These are phyloP conservation scores for Botrytis galanthina DNA, from an alignment of 2,329 filamentous ascomycete species.

Conservation along the genomic window DNA sequence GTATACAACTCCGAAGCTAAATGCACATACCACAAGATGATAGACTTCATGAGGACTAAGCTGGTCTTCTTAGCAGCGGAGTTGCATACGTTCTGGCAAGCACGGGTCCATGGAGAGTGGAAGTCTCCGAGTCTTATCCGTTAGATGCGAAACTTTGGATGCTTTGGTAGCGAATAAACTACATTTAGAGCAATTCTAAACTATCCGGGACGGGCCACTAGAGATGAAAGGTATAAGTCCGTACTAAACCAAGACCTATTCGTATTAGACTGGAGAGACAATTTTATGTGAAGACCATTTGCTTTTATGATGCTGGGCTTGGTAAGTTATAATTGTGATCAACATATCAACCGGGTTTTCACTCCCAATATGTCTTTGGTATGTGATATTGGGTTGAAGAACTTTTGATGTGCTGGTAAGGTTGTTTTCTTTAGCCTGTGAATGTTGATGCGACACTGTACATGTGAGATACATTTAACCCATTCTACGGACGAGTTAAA, in stretches of 20 bases:
- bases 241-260: constrained; percentile 1
- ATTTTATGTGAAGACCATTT: not conserved
- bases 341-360: not conserved
- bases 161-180: not conserved
- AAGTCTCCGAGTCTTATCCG: not conserved
- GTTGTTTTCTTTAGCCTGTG: not conserved
- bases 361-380: constrained; percentile 2
- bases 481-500: not conserved
- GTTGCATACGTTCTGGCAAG: not conserved
- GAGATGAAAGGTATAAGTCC: not conserved
- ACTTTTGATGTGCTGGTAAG: not conserved
- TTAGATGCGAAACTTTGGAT: not conserved
- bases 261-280: not conserved
- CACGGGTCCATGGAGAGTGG: not conserved
- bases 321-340: constrained; percentile 18
- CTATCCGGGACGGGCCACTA: not conserved
- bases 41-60: not conserved
- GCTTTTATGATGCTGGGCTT: not conserved
- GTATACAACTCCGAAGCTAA: not conserved
- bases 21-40: not conserved
- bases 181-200: constrained; percentile 1
- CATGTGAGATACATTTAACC: not conserved
- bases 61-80: not conserved
- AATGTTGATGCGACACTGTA: not conserved
- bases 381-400: constrained; percentile 3